phyloP scores from a whole-genome alignment of 345 rosid species.

The Syzygium aqueum region DNA sequence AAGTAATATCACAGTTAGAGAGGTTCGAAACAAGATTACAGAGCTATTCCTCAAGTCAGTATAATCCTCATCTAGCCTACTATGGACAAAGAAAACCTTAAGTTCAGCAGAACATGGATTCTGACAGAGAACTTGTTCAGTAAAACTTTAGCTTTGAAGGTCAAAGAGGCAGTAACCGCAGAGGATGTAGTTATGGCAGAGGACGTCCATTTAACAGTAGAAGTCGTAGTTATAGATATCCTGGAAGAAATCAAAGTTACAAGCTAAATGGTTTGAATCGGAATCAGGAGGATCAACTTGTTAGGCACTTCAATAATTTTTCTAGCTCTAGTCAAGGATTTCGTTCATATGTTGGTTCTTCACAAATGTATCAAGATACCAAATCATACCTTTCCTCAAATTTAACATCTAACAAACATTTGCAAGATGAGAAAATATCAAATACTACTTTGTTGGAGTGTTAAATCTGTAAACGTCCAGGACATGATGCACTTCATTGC shows the following conservation, averaged over 20 bases:
- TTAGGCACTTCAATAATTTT: accelerated
- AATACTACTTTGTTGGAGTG: accelerated
- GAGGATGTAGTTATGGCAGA: too few relatives aligned
- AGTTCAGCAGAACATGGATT: accelerated
- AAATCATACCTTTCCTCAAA: too few relatives aligned
- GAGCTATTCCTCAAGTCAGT: accelerated
- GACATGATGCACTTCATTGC: too few relatives aligned
- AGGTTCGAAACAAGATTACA: neutral
- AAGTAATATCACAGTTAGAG: neutral
- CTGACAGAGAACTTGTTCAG: accelerated
- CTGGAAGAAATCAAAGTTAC: accelerated
- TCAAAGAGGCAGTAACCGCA: accelerated
- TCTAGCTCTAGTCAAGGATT: accelerated
- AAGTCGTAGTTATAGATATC: too few relatives aligned
- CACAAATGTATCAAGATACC: too few relatives aligned
- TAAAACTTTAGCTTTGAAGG: too few relatives aligned
- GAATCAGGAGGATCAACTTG: accelerated
- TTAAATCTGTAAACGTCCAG: neutral
- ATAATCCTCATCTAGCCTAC: too few relatives aligned
- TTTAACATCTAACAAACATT: too few relatives aligned
- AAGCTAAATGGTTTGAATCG: accelerated
- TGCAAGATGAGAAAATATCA: neutral
- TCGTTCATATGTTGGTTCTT: too few relatives aligned
- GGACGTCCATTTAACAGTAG: too few relatives aligned
- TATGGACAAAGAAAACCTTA: too few relatives aligned